Conservation (phyloP, 2,329 filamentous ascomycete genomes). For the Westerdykella ornata region DNA sequence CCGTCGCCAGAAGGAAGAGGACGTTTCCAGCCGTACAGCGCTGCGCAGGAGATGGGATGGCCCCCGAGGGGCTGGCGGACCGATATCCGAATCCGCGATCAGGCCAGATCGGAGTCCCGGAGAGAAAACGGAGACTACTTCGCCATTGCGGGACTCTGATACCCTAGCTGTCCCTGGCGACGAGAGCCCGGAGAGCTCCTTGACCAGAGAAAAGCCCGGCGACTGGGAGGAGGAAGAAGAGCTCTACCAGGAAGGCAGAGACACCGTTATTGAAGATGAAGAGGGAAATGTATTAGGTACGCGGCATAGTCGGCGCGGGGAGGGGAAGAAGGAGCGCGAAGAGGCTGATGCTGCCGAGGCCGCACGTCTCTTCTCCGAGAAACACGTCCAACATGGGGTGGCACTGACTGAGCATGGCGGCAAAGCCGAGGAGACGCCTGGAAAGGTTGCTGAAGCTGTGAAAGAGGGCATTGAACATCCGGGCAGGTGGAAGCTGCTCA, state of each 20-base stretch:
- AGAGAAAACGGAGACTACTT: slow-evolving; percentile 26
- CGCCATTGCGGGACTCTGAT: slow-evolving; percentile 41
- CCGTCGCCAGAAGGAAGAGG: slow-evolving; percentile 70
- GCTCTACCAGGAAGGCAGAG: slow-evolving; percentile 71
- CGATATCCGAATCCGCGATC: slow-evolving; percentile 84
- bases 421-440: slow-evolving; percentile 29
- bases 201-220: slow-evolving; percentile 23
- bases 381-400: slow-evolving; percentile 39
- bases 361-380: slow-evolving; percentile 50
- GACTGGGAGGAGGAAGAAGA: slow-evolving; percentile 45
- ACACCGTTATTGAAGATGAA: slow-evolving; percentile 75
- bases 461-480: slow-evolving; percentile 31
- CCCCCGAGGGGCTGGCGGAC: slow-evolving; percentile 71
- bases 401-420: slow-evolving; percentile 46
- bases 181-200: slow-evolving; percentile 32
- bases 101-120: slow-evolving; percentile 51
- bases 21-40: slow-evolving; percentile 56
- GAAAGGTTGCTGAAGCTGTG: slow-evolving; percentile 34
- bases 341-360: slow-evolving; percentile 53
- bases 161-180: slow-evolving; percentile 41
- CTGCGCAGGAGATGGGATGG: slow-evolving; percentile 65
- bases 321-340: slow-evolving; percentile 51
- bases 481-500: slow-evolving; percentile 38
- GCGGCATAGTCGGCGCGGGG: slow-evolving; percentile 41
- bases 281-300: slow-evolving; percentile 79